Evolutionary conservation across 495 filamentous ascomycete genomes (phyloP), one percentile per base, ranked within the genome.

Genomic region (Pyronema domesticum): DNA sequence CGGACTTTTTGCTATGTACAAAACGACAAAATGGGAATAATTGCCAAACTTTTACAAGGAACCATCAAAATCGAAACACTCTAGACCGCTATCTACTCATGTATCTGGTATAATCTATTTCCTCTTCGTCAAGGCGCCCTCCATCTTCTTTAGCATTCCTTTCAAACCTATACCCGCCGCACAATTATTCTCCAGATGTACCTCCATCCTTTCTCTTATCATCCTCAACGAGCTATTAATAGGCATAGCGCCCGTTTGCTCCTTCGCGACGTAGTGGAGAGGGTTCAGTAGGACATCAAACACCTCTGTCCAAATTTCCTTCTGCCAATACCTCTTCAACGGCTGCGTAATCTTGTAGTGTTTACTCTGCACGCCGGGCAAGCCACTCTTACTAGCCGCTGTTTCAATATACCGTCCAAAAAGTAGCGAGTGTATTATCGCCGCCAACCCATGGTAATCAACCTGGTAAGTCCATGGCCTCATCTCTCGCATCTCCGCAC

Each of bases 331-430:
- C 18, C 91, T 67, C 69, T 96, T 96, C 53, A 95, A 65, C 1
- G 71, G 73, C 67, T 93, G 86, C 34, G 78, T 75, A 52, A 94
- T 80, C 37, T 73, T 74, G 60, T 83, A 89, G 57, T 75, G 80
- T 65, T 78, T 77, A 15, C 75, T 77, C 11, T 71, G 73, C 0
- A 69, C 72, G 0, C 72, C 73, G 19, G 56, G 64, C 17, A 69
- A 58, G 7, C 71, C 73, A 4, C 59, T 64, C 11, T 75, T 74
- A 4, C 74, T 74, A 1, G 73, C 72, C 9, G 78, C 69, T 13
- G 86, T 91, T 62, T 96, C 86, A 57, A 98, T 86, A 70, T 95
- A 95, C 62, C 85, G 85, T 6, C 91, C 91, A 65, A 95, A 96
- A 0, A 98, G 74, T 63, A 98, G 72, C 35, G 76, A 78, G 63